Base-by-base conservation (phyloP, 2,329 filamentous ascomycete genomes). In the Blumeria hordei region DNA sequence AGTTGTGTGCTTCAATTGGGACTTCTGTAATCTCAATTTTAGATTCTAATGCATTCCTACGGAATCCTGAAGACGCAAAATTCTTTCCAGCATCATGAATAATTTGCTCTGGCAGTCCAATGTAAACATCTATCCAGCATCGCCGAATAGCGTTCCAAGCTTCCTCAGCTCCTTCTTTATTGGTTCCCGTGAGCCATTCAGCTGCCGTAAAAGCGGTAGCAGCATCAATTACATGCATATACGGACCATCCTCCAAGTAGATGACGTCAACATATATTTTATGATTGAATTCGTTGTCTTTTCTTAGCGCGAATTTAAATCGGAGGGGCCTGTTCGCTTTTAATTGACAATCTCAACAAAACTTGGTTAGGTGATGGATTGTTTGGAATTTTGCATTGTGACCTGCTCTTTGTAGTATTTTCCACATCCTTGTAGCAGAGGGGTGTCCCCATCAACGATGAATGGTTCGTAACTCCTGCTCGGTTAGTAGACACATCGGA, bases 61-160 rank as follows among this genome's bases (percentile, higher is more conserved):
- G 35, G 21, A 58, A 56, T 44, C 47, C 47, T 14, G 54, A 53
- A 47, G 34, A 55, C 1, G 44, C 35, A 45, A 56, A 58, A 32
- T 56, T 57, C 16, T 51, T 54, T n/a, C 54, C 56, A 16, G 34
- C 43, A 50, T 55, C 44, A 21, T 53, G 51, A 32, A 41, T 28
- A 33, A 55, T 5, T n/a, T 36, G 6, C 32, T 58, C 55, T 9
- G 44, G 54, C 1, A 47, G 57, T 14, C 56, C 43, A 35, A 54
- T 32, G 36, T 57, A 57, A 5, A 32, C 52, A 44, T 54, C 16
- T 1, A 56, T 56, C 49, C 49, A 56, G 45, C 53, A 58, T 9
- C 18, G 11, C 2, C 47, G 16, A 34, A 58, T 21, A 14, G 34
- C 21, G 32, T 57, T 50, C 44, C 54, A 57, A 1, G 16, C 10